Evolutionary conservation across 1,139 yeast genomes (phyloP), one percentile per base, ranked within the genome.

Genomic region (Pichia sp.): DNA sequence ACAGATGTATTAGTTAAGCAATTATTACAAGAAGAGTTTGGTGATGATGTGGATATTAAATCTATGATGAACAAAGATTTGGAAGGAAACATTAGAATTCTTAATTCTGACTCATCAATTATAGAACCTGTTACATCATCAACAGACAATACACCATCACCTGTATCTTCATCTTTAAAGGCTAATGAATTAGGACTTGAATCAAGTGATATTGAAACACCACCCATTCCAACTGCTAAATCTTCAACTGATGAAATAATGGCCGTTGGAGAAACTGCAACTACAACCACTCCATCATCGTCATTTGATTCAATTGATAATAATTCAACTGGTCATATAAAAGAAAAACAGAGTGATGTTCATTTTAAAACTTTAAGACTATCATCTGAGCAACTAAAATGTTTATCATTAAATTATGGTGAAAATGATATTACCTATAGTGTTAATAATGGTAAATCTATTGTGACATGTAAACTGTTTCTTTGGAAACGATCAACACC

Each of bases 401-500:
- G 76, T 41, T 72, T 93, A 61, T 75, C 83, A 42, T 72, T 93
- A 49, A 76, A 78, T 48, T 73, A 76, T 34, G 99, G 99, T 27
- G 79, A 74, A 50, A 93, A 93, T 59, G 80, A 78, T 30, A 65
- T 91, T 45, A 71, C 76, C 40, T 93, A 89, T 60, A 78, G 83
- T 36, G 88, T 89, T 32, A 81, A 83, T 49, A 80, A 81, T 51
- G 94, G 96, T 29, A 81, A 78, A 49, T 87, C 97, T 0, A 71
- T 80, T 35, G 76, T 91, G 15, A 68, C 69, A 10, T 80, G 96
- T 1, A 76, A 82, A 50, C 69, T 93, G 45, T 91, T 72, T 56
- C 72, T 87, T 38, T 91, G 99, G 99, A 79, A 80, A 50, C 72
- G 82, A 51, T 71, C 78, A 44, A 80, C 83, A 0, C 97, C 97